phyloP scores from a whole-genome alignment of 345 rosid species.

The Lumnitzera racemosa region DNA sequence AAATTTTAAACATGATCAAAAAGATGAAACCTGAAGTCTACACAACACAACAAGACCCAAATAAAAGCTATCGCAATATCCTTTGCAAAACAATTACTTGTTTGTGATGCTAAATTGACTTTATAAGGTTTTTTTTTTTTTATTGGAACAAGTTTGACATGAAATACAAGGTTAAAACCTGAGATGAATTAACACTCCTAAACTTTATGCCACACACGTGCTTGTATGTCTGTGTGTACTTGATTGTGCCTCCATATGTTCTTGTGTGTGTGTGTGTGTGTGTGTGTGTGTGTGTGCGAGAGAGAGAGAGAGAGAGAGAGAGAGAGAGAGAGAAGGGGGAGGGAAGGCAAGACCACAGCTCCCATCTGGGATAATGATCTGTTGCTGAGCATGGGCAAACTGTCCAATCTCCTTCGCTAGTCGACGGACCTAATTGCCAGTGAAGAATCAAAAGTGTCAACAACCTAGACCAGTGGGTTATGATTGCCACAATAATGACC shows the following conservation, averaged over 20 bases:
- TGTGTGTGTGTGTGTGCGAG: neutral
- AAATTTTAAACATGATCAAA: too few relatives aligned
- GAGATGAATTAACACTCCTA: too few relatives aligned
- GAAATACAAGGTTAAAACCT: too few relatives aligned
- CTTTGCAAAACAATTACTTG: too few relatives aligned
- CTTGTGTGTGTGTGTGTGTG: neutral
- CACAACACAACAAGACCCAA: too few relatives aligned
- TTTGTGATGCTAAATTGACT: too few relatives aligned
- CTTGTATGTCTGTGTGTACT: neutral
- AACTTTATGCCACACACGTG: too few relatives aligned
- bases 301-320: neutral
- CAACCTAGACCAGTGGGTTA: neutral
- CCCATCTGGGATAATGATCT: conserved; percentile 72
- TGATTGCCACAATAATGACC: neutral
- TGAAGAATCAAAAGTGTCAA: neutral
- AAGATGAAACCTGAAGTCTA: too few relatives aligned
- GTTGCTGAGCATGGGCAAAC: conserved; percentile 42
- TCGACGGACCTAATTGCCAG: conserved; percentile 40
- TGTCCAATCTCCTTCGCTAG: conserved; percentile 63
- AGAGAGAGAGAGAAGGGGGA: neutral
- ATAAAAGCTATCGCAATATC: too few relatives aligned
- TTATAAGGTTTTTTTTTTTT: too few relatives aligned
- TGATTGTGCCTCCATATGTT: neutral
- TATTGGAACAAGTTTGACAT: too few relatives aligned
- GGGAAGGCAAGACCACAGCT: conserved; percentile 34